Conservation (phyloP, 768 basidiomycete species). For the Russula foetens region DNA sequence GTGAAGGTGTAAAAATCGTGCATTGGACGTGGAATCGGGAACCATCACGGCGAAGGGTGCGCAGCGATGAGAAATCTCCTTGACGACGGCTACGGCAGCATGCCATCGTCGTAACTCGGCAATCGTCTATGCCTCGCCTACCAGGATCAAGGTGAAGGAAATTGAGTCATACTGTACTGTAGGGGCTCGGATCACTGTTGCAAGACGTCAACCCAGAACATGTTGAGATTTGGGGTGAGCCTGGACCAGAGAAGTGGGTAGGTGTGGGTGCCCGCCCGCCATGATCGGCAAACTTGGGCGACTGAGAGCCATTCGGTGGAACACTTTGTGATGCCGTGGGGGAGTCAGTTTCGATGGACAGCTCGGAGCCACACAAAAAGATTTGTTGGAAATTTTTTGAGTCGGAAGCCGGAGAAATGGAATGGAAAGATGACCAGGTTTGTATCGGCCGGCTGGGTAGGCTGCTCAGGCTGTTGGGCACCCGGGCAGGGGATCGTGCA, state of each 20-base stretch:
- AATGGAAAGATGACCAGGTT: not conserved
- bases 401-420: constrained; percentile 4
- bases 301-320: constrained; percentile 12
- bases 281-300: constrained; percentile 8
- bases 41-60: constrained; percentile 8
- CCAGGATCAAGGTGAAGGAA: constrained; percentile 6
- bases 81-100: not conserved
- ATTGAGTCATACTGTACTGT: not conserved
- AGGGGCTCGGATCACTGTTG: not conserved
- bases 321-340: not conserved
- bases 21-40: not conserved
- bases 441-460: not conserved
- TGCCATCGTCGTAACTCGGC: not conserved
- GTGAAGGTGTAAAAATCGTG: not conserved
- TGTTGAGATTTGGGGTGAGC: constrained; percentile 4
- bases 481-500: not conserved
- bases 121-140: constrained; percentile 2
- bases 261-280: constrained; percentile 1
- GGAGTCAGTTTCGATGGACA: not conserved
- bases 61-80: not conserved
- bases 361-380: constrained; percentile 2
- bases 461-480: too few species aligned
- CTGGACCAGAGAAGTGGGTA: constrained; percentile 5
- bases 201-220: constrained; percentile 3
- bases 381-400: constrained; percentile 6